Evolutionary conservation across 2,329 filamentous ascomycete species (phyloP).

Genomic region (Aspergillus intermedius): DNA sequence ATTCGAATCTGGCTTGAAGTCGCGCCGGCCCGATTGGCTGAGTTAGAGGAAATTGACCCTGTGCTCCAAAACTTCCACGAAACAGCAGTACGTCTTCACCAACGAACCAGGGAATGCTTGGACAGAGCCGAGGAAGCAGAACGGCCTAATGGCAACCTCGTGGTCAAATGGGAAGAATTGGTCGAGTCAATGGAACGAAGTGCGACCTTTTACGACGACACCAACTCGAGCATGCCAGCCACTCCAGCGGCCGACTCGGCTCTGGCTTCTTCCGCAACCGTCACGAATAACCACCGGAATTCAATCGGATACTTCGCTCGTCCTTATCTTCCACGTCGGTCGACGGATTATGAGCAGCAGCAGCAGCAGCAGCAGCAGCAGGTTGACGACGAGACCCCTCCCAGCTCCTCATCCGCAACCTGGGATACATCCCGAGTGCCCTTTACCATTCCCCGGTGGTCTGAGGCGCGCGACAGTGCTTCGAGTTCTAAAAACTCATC

Average conservation of each 20-base stretch:
- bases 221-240: constrained; percentile 29
- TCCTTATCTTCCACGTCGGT: constrained; percentile 33
- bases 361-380: constrained; percentile 10
- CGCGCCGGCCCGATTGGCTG: constrained; percentile 34
- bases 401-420: constrained; percentile 37
- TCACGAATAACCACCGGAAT: constrained; percentile 31
- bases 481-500: constrained; percentile 43
- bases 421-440: constrained; percentile 39
- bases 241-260: constrained; percentile 32
- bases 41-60: constrained; percentile 33
- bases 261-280: constrained; percentile 21
- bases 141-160: constrained; percentile 40
- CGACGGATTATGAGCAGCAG: constrained; percentile 24
- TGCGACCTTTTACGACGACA: constrained; percentile 37
- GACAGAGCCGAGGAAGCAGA: constrained; percentile 44
- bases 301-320: constrained; percentile 37
- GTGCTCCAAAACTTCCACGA: constrained; percentile 38
- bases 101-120: constrained; percentile 42
- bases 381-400: constrained; percentile 40
- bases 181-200: constrained; percentile 43
- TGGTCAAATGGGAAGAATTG: constrained; percentile 45
- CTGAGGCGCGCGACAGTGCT: constrained; percentile 37
- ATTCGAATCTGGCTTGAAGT: constrained; percentile 54
- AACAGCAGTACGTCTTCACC: constrained; percentile 36
- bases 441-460: constrained; percentile 35